Evolutionary conservation across 495 filamentous ascomycete genomes (phyloP).

Genomic region (Durotheca rogersii): DNA sequence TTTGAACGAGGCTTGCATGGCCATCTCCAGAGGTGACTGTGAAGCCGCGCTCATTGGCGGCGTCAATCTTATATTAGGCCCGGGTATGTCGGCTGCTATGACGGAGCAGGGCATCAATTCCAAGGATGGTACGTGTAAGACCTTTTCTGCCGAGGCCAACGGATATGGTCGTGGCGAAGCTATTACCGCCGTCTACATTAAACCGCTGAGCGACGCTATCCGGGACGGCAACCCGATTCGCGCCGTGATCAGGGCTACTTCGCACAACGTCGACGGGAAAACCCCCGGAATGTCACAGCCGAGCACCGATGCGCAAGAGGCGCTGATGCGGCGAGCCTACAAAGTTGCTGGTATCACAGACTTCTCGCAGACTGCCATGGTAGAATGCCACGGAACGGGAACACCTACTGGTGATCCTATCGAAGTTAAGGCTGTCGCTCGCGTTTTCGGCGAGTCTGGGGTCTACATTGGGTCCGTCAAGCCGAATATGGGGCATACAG

Average conservation of each 20-base stretch:
- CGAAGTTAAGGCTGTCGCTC: constrained; percentile 38
- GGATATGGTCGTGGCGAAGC: constrained; percentile 43
- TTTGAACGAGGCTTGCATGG: constrained; percentile 52
- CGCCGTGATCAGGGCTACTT: constrained; percentile 52
- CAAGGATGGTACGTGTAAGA: constrained; percentile 37
- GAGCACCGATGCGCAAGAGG: constrained; percentile 46
- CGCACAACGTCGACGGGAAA: constrained; percentile 47
- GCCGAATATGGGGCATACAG: constrained; percentile 53
- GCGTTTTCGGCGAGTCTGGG: constrained; percentile 33
- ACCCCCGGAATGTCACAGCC: constrained; percentile 48
- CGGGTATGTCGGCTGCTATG: constrained; percentile 33
- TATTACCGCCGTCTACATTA: constrained; percentile 45
- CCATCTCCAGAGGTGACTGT: constrained; percentile 43
- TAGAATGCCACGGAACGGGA: constrained; percentile 40
- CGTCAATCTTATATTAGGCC: constrained; percentile 44
- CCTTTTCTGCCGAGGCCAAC: constrained; percentile 43
- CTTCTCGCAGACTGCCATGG: constrained; percentile 41
- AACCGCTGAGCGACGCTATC: constrained; percentile 50
- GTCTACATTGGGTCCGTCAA: constrained; percentile 55
- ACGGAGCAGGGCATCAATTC: constrained; percentile 37
- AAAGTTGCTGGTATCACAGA: constrained; percentile 42
- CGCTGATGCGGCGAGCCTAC: constrained; percentile 48
- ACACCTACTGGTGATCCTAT: constrained; percentile 42
- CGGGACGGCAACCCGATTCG: constrained; percentile 52
- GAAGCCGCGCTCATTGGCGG: constrained; percentile 45